A percentile compares a stretch with the other conserved stretches of the same genome.
These are phyloP conservation scores for Nepenthes gracilis DNA, from an alignment of 148 eudicot genomes.

Conservation along the genomic window DNA sequence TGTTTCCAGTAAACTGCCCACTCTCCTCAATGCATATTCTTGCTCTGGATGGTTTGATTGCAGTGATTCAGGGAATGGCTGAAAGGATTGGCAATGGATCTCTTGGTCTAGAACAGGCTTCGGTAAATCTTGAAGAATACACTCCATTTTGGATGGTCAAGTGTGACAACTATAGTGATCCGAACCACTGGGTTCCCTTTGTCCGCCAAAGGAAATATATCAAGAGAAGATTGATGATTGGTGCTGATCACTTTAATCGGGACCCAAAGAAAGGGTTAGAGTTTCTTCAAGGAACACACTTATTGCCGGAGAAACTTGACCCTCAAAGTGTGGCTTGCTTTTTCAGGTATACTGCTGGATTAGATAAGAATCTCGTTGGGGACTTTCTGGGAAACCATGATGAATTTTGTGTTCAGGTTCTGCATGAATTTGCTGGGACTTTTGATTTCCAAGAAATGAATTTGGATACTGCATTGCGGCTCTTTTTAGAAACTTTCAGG, in stretches of 20 bases:
- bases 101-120: conserved; percentile 30
- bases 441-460: conserved; percentile 48
- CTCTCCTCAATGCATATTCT: conserved; percentile 74
- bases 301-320: conserved; percentile 74
- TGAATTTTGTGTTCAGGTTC: conserved; percentile 78
- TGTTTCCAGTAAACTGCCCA: conserved; percentile 81
- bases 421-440: conserved; percentile 75
- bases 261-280: conserved; percentile 86
- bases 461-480: conserved; percentile 46
- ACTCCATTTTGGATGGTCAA: conserved; percentile 68
- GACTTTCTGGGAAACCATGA: conserved; percentile 87
- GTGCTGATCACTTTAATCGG: conserved; percentile 82
- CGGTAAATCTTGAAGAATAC: conserved; percentile 50
- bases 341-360: conserved; percentile 72
- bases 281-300: conserved; percentile 68
- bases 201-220: conserved; percentile 66
- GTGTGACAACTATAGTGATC: conserved; percentile 50
- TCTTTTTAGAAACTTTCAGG: conserved; percentile 49
- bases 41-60: conserved; percentile 79
- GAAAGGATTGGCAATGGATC: conserved; percentile 60
- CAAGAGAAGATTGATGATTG: conserved; percentile 74
- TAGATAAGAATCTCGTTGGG: conserved; percentile 83
- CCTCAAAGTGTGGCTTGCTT: conserved; percentile 82
- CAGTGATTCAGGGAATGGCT: conserved; percentile 84
- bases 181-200: conserved; percentile 79